Conservation (phyloP, 2,329 filamentous ascomycete species). For the Talaromyces marneffei region DNA sequence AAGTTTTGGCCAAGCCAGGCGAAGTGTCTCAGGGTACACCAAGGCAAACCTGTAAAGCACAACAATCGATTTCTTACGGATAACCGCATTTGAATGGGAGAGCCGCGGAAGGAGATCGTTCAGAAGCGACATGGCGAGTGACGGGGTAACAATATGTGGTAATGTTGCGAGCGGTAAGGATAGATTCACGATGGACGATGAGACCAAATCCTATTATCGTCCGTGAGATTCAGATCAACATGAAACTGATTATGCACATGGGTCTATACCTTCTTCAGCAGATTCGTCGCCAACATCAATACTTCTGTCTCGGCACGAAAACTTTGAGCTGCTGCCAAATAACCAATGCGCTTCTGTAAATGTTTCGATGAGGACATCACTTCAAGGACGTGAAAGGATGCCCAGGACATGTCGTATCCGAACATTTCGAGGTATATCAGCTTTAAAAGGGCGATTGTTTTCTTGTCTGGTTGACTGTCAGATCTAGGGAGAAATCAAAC, state of each 20-base stretch:
- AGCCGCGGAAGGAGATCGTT: slow-evolving; percentile 80
- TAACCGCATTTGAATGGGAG: slow-evolving; percentile 74
- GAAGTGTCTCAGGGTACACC: slow-evolving; percentile 91
- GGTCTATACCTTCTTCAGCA: slow-evolving; percentile 73
- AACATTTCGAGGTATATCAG: slow-evolving; percentile 98
- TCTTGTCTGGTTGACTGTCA: slow-evolving; percentile 60
- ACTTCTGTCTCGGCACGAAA: slow-evolving; percentile 95
- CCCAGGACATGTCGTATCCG: slow-evolving; percentile 99
- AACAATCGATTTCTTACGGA: slow-evolving; percentile 93
- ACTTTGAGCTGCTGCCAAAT: slow-evolving; percentile 90
- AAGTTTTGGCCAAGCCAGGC: slow-evolving; percentile 94
- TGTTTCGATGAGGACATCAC: slow-evolving; percentile 98
- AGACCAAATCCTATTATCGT: slow-evolving; percentile 50
- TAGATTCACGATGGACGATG: slow-evolving; percentile 66
- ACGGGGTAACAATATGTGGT: slow-evolving; percentile 91
- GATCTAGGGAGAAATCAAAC: neutral
- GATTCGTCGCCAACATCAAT: slow-evolving; percentile 92
- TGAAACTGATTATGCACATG: neutral
- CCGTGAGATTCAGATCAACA: neutral
- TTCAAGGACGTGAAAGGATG: slow-evolving; percentile 94
- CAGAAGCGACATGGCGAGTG: slow-evolving; percentile 82
- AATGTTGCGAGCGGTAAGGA: slow-evolving; percentile 80
- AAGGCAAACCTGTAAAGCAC: slow-evolving; percentile 88
- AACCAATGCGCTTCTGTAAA: slow-evolving; percentile 90
- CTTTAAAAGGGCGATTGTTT: slow-evolving; percentile 92